phyloP scores from a whole-genome alignment of 192 early-diverging fungal genomes.

The Thamnidium elegans region DNA sequence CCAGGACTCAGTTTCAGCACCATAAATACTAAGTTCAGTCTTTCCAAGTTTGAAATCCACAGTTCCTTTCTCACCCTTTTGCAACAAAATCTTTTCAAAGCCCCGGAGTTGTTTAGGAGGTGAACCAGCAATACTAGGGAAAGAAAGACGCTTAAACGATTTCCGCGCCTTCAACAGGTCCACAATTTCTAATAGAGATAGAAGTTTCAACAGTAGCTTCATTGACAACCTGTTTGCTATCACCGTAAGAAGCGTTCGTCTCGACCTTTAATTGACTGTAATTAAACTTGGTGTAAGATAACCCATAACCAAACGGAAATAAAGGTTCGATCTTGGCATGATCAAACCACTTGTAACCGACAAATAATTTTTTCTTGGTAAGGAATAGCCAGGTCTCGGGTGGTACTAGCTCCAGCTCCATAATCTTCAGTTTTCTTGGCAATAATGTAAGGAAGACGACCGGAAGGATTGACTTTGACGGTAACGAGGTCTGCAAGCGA shows the following conservation, averaged over 20 bases:
- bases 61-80: not conserved
- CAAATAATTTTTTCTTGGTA: slow-evolving; percentile 53
- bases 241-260: not conserved
- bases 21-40: slow-evolving; percentile 51
- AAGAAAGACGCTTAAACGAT: slow-evolving; percentile 36
- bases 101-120: slow-evolving; percentile 37
- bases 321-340: slow-evolving; percentile 46
- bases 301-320: slow-evolving; percentile 59
- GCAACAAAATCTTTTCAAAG: slow-evolving; percentile 28
- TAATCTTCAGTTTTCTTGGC: slow-evolving; percentile 42
- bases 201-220: slow-evolving; percentile 23
- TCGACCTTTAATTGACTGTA: slow-evolving; percentile 40
- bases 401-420: too few relatives aligned
- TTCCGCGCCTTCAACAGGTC: slow-evolving; percentile 29
- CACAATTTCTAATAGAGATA: slow-evolving; percentile 31
- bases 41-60: slow-evolving; percentile 42
- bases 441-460: slow-evolving; percentile 61
- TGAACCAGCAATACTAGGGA: slow-evolving; percentile 39
- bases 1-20: slow-evolving; percentile 38
- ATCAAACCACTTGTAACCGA: slow-evolving; percentile 58
- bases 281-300: slow-evolving; percentile 62
- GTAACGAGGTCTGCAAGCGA: slow-evolving; percentile 65
- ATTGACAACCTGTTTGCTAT: not conserved
- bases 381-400: too few relatives aligned
- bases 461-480: slow-evolving; percentile 59